Evolutionary conservation across 257 asterid genomes (phyloP).

Genomic region (Knoxia roxburghii): DNA sequence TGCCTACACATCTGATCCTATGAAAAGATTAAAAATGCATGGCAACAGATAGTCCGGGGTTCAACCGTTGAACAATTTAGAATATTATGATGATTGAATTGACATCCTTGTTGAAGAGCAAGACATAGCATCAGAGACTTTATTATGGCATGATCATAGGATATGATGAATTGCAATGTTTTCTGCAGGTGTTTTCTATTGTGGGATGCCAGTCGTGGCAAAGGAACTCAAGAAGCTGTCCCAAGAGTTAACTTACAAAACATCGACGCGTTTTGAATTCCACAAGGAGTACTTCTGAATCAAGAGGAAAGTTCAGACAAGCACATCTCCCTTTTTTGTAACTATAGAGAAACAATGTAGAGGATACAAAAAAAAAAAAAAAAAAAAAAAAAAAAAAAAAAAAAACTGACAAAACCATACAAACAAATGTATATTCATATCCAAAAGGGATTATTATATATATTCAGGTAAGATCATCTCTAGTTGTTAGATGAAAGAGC

Average conservation of each 20-base stretch:
- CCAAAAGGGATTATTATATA: constrained; percentile 17
- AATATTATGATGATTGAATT: background rate
- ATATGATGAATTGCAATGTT: too few species aligned
- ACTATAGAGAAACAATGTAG: constrained; percentile 22
- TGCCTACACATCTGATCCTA: background rate
- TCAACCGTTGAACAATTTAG: background rate
- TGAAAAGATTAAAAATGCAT: background rate
- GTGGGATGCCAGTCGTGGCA: constrained; percentile 74
- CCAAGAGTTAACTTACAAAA: constrained; percentile 61
- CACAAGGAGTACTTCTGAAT: constrained; percentile 71
- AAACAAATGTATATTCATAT: constrained; percentile 30
- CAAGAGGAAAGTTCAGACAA: constrained; percentile 9
- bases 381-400: too few species aligned
- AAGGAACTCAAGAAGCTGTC: constrained; percentile 69
- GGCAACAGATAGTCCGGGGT: too few species aligned
- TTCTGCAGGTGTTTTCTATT: constrained; percentile 69
- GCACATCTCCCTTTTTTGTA: constrained; percentile 24
- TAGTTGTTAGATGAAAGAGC: constrained; percentile 9
- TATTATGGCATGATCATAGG: too few species aligned
- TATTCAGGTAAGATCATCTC: constrained; percentile 19
- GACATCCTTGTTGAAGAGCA: background rate
- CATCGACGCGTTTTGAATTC: constrained; percentile 74
- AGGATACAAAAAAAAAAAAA: background rate
- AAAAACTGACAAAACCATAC: too few species aligned
- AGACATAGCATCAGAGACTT: background rate